Conservation (phyloP, 257 asterid genomes). For the Solanum rostratum region DNA sequence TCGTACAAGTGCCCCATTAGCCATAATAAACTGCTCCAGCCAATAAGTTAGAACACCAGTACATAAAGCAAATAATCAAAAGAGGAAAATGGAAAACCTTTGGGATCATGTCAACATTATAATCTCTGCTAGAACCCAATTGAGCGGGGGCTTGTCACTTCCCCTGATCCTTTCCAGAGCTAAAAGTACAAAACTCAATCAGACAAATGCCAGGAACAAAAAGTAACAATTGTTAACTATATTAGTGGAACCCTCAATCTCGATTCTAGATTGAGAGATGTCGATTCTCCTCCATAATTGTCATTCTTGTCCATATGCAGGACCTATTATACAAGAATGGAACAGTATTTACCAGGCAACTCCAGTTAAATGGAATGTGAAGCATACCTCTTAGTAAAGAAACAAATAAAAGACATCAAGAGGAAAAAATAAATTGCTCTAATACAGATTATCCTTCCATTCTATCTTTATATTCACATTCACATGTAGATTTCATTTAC, state of each 20-base stretch:
- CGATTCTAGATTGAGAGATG: too few species aligned
- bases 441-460: neutral
- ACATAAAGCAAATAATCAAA: too few species aligned
- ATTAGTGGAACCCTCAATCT: neutral
- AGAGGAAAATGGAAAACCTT: too few species aligned
- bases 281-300: too few species aligned
- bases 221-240: neutral
- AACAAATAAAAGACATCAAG: too few species aligned
- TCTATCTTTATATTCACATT: neutral
- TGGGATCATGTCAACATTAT: too few species aligned
- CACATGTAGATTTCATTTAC: neutral
- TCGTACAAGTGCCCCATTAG: slow-evolving; percentile 86
- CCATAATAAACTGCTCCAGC: slow-evolving; percentile 68
- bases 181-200: neutral
- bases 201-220: neutral
- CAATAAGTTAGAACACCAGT: neutral
- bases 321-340: too few species aligned
- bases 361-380: too few species aligned
- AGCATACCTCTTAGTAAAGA: too few species aligned
- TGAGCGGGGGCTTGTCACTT: slow-evolving; percentile 67
- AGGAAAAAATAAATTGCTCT: neutral
- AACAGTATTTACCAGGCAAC: too few species aligned
- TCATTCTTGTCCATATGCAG: too few species aligned
- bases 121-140: neutral
- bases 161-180: slow-evolving; percentile 90